Conservation (phyloP, 495 filamentous ascomycete species). For the Penicillium angulare region DNA sequence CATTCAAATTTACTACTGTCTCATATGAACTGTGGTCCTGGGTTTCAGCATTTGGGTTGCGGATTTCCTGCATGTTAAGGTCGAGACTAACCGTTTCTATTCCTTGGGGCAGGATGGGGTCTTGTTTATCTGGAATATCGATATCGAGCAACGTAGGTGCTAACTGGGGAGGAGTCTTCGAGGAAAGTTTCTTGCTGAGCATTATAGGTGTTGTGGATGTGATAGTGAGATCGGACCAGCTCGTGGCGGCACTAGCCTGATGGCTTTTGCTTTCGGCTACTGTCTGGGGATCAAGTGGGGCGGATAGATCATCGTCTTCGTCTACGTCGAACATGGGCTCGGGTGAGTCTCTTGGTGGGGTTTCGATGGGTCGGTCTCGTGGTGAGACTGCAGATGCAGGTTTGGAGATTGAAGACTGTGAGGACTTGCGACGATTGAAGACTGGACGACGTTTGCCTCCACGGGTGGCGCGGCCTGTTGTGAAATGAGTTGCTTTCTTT, state of each 20-base stretch:
- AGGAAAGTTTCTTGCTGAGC: background rate
- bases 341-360: background rate
- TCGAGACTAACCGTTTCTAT: constrained; percentile 16
- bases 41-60: constrained; percentile 5
- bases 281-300: background rate
- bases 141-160: background rate
- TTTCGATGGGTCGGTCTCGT: background rate
- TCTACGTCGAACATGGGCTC: background rate
- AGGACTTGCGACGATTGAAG: constrained; percentile 43
- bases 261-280: background rate
- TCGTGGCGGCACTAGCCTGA: no score
- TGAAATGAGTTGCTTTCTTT: constrained; percentile 34
- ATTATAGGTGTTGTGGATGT: background rate
- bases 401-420: constrained; percentile 26
- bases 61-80: background rate
- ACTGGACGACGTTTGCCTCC: constrained; percentile 40
- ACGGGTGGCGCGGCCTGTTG: constrained; percentile 27
- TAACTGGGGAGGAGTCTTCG: background rate
- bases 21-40: constrained; percentile 11
- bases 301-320: background rate
- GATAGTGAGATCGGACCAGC: no score
- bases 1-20: background rate
- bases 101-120: constrained; percentile 11
- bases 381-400: background rate
- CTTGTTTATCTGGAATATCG: constrained; percentile 1